Evolutionary conservation across 768 basidiomycete genomes (phyloP).

Genomic region (Tricholoma flavovirens): DNA sequence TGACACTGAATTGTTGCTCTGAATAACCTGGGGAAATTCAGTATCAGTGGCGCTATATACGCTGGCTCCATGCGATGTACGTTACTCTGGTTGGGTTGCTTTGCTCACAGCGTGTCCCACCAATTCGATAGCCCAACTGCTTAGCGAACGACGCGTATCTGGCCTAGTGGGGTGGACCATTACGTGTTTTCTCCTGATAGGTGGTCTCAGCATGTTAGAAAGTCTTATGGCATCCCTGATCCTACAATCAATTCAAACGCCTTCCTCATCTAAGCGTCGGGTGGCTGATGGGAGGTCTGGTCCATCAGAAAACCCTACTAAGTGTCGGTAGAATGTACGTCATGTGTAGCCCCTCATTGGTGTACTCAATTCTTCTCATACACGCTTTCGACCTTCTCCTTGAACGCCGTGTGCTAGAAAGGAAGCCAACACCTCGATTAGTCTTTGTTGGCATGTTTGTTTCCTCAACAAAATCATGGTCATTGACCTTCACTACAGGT

Average conservation of each 20-base stretch:
- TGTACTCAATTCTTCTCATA: background rate
- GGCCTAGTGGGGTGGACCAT: background rate
- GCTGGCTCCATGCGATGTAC: background rate
- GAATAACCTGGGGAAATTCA: background rate
- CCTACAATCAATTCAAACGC: background rate
- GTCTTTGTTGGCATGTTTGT: background rate
- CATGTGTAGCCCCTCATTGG: background rate
- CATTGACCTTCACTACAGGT: background rate
- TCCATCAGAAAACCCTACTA: background rate
- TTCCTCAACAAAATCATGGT: background rate
- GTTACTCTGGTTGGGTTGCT: background rate
- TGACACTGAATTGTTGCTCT: background rate
- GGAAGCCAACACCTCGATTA: background rate
- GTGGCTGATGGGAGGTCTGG: background rate
- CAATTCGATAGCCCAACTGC: background rate
- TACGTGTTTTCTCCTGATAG: background rate
- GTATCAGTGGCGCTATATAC: background rate
- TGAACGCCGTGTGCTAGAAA: background rate
- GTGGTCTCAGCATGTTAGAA: background rate
- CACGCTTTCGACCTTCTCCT: background rate
- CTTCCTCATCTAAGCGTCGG: background rate
- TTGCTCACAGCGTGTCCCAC: background rate
- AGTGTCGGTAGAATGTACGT: background rate
- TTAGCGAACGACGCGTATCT: background rate
- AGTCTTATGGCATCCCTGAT: background rate